A percentile compares a stretch with the other conserved stretches of the same genome.
phyloP scores from a whole-genome alignment of 208 protist species.

The Trypanosoma vivax region DNA sequence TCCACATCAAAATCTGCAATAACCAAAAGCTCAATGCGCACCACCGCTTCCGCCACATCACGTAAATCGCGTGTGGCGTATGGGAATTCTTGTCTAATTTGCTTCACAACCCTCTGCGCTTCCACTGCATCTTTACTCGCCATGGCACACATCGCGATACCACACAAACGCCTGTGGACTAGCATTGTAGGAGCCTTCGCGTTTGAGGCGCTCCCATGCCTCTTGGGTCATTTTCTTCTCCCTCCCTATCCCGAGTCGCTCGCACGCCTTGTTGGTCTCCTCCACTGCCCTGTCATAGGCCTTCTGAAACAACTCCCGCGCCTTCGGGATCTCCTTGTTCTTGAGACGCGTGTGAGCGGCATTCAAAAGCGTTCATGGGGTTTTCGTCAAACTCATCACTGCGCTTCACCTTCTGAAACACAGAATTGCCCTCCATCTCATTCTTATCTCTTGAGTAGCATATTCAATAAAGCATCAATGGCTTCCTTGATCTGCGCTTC shows the following conservation, averaged over 20 bases:
- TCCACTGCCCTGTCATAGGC: slow-evolving; percentile 36
- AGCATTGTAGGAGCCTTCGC: slow-evolving; percentile 74
- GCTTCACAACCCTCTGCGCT: slow-evolving; percentile 30
- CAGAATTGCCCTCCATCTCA: slow-evolving; percentile 44
- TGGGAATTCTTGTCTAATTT: slow-evolving; percentile 61
- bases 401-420: slow-evolving; percentile 53
- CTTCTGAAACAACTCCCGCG: slow-evolving; percentile 63
- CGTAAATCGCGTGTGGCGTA: slow-evolving; percentile 65
- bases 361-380: slow-evolving; percentile 70
- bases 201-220: slow-evolving; percentile 59
- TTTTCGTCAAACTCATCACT: slow-evolving; percentile 84
- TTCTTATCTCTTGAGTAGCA: slow-evolving; percentile 48
- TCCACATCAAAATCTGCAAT: slow-evolving; percentile 58
- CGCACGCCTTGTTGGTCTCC: slow-evolving; percentile 49
- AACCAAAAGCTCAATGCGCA: slow-evolving; percentile 74
- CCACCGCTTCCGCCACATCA: slow-evolving; percentile 67
- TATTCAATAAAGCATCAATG: slow-evolving; percentile 82
- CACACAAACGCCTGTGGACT: slow-evolving; percentile 68
- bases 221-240: slow-evolving; percentile 70
- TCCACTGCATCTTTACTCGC: slow-evolving; percentile 36
- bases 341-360: slow-evolving; percentile 58
- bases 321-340: slow-evolving; percentile 62
- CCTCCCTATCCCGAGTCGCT: slow-evolving; percentile 39
- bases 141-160: slow-evolving; percentile 75
- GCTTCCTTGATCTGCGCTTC: slow-evolving; percentile 83